Evolutionary conservation across 1,284 basidiomycete species (phyloP).

Genomic region (Pseudozyma tsukubaensis): DNA sequence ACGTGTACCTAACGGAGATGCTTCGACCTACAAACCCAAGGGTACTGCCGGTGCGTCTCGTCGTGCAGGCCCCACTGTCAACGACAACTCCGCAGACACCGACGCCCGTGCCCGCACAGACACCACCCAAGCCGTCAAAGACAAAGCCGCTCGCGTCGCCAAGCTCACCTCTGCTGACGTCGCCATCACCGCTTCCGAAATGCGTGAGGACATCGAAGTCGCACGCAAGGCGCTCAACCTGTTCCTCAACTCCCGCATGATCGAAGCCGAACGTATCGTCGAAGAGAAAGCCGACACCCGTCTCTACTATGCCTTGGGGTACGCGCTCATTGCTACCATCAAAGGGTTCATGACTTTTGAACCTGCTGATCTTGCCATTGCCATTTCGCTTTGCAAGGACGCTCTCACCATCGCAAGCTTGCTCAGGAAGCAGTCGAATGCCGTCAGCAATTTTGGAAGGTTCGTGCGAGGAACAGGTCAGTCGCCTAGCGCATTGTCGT

Average conservation of each 20-base stretch:
- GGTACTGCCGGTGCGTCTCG: constrained; percentile 52
- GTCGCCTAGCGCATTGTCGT: constrained; percentile 49
- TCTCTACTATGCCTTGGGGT: constrained; percentile 67
- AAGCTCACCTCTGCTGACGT: constrained; percentile 61
- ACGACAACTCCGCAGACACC: constrained; percentile 14
- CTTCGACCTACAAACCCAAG: constrained; percentile 31
- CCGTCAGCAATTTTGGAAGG: constrained; percentile 59
- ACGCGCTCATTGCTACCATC: constrained; percentile 65
- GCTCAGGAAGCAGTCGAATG: constrained; percentile 59
- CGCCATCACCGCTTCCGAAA: constrained; percentile 37
- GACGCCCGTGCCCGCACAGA: constrained; percentile 52
- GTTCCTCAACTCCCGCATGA: constrained; percentile 68
- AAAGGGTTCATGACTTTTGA: constrained; percentile 69
- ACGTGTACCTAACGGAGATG: constrained; percentile 10
- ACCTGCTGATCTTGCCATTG: constrained; percentile 63
- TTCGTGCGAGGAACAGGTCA: constrained; percentile 66
- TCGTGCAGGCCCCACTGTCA: constrained; percentile 25
- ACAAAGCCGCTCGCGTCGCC: constrained; percentile 60
- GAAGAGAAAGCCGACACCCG: constrained; percentile 55
- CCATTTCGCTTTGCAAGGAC: constrained; percentile 67
- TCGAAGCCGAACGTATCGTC: constrained; percentile 65
- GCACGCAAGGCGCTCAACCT: constrained; percentile 61
- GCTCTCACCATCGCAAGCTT: constrained; percentile 59
- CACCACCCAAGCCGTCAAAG: constrained; percentile 41
- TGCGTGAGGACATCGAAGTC: constrained; percentile 55